Conservation (phyloP, 768 basidiomycete species). For the Dentipellis sp. region DNA sequence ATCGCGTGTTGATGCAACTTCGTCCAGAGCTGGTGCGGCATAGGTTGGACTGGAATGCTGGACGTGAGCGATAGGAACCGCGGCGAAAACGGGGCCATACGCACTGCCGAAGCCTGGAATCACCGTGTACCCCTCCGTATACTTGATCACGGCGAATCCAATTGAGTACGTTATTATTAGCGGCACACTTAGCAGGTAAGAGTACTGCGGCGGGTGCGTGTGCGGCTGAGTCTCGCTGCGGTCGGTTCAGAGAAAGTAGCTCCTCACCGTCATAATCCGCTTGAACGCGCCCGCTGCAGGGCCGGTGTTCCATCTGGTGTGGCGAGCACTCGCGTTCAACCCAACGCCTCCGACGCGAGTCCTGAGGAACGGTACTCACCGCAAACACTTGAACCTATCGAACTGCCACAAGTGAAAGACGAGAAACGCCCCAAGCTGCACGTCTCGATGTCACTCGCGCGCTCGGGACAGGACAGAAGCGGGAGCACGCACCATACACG, state of each 20-base stretch:
- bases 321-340: background rate
- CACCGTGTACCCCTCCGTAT: slow-evolving; percentile 50
- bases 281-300: slow-evolving; percentile 63
- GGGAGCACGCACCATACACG: slow-evolving; percentile 34
- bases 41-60: slow-evolving; percentile 45
- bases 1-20: slow-evolving; percentile 35
- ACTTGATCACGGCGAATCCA: slow-evolving; percentile 68
- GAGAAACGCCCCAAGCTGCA: slow-evolving; percentile 52
- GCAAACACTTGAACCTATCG: slow-evolving; percentile 68
- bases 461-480: background rate
- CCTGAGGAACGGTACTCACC: slow-evolving; percentile 26
- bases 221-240: background rate
- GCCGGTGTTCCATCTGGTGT: slow-evolving; percentile 57
- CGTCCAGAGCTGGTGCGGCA: slow-evolving; percentile 53
- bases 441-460: background rate
- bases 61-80: background rate
- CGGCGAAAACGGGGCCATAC: slow-evolving; percentile 17
- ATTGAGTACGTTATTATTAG: slow-evolving; percentile 46
- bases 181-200: slow-evolving; percentile 59
- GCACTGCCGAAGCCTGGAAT: slow-evolving; percentile 39
- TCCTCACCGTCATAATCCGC: slow-evolving; percentile 74
- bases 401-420: slow-evolving; percentile 74
- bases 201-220: slow-evolving; percentile 38
- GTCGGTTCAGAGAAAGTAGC: background rate
- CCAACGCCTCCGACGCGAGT: background rate